A percentile compares a stretch with the other conserved stretches of the same genome.
Conservation (phyloP, 306 rosid species). For the Dalbergia cultrata region DNA sequence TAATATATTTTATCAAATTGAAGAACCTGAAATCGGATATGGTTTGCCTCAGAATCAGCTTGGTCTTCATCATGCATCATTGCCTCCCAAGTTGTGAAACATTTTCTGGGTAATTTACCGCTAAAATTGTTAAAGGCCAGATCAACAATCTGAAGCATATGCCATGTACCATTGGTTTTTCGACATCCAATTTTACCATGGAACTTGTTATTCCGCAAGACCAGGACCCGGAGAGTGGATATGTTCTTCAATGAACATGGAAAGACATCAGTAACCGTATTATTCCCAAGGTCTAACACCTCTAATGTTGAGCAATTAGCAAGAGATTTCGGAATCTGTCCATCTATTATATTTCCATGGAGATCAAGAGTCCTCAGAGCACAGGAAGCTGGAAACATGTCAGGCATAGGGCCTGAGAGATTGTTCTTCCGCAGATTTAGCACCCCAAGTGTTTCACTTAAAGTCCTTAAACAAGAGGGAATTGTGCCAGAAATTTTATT, state of each 20-base stretch:
- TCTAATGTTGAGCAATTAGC: slow-evolving; percentile 43
- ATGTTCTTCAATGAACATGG: slow-evolving; percentile 57
- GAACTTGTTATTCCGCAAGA: slow-evolving; percentile 55
- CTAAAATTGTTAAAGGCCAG: slow-evolving; percentile 57
- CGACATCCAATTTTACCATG: slow-evolving; percentile 49
- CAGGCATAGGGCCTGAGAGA: slow-evolving; percentile 41
- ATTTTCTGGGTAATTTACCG: slow-evolving; percentile 45
- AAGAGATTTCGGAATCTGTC: slow-evolving; percentile 60
- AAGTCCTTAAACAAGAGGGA: slow-evolving; percentile 46
- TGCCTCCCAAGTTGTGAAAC: slow-evolving; percentile 56
- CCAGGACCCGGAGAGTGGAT: slow-evolving; percentile 54
- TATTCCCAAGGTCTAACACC: slow-evolving; percentile 53
- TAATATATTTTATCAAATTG: slow-evolving; percentile 37
- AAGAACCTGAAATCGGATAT: slow-evolving; percentile 21
- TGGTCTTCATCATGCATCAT: slow-evolving; percentile 46
- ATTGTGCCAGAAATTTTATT: slow-evolving; percentile 50
- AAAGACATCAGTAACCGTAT: slow-evolving; percentile 26
- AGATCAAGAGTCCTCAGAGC: slow-evolving; percentile 53
- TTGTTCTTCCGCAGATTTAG: slow-evolving; percentile 49
- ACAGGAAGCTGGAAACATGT: slow-evolving; percentile 44
- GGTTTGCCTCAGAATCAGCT: background rate
- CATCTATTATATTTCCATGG: slow-evolving; percentile 39
- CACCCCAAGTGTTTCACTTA: slow-evolving; percentile 42
- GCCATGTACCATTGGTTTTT: slow-evolving; percentile 38
- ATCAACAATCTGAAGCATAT: slow-evolving; percentile 59